phyloP scores from a whole-genome alignment of 176 grass and related monocot genomes.

The Otatea glauca region DNA sequence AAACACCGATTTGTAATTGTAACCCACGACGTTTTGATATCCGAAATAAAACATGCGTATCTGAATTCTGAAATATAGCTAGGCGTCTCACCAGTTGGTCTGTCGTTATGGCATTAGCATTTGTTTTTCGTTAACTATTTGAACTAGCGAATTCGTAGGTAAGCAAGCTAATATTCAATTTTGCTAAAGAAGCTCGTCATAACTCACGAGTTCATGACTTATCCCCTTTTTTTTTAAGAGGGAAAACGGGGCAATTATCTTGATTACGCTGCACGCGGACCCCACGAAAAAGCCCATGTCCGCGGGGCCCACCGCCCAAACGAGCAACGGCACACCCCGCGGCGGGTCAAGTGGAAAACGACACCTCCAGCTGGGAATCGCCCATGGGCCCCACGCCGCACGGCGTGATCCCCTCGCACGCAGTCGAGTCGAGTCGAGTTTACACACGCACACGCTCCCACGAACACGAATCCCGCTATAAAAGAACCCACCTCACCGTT shows the following conservation, averaged over 20 bases:
- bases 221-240: too few relatives aligned
- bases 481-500: slow-evolving; percentile 12
- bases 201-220: too few relatives aligned
- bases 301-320: not conserved
- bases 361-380: not conserved
- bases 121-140: too few relatives aligned
- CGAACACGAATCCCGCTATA: slow-evolving; percentile 21
- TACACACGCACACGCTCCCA: not conserved
- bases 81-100: too few relatives aligned
- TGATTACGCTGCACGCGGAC: not conserved
- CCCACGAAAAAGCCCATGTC: not conserved
- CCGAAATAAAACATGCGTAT: too few relatives aligned
- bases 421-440: not conserved
- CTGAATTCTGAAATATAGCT: too few relatives aligned
- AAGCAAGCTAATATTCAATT: too few relatives aligned
- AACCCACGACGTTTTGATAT: too few relatives aligned
- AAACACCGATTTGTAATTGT: too few relatives aligned
- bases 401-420: not conserved
- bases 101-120: too few relatives aligned
- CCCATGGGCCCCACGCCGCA: not conserved
- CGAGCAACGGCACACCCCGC: not conserved
- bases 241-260: not conserved
- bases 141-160: too few relatives aligned
- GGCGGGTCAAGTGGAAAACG: not conserved
- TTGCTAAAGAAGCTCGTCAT: too few relatives aligned